phyloP scores from a whole-genome alignment of 306 rosid genomes.

The Cicer bijugum region DNA sequence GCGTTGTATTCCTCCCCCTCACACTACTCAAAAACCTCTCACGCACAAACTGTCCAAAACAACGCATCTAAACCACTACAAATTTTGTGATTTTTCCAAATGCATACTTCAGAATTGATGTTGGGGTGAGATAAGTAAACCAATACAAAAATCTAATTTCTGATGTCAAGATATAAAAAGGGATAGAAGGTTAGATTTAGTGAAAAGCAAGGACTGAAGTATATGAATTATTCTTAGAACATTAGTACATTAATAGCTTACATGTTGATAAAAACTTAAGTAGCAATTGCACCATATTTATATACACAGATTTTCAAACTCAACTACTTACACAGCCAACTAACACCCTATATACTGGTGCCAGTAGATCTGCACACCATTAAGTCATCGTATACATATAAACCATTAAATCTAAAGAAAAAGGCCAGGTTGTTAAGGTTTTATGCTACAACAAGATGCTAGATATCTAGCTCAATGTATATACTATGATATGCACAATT shows the following conservation, averaged over 20 bases:
- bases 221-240: not conserved
- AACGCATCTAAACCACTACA: too few relatives aligned
- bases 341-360: conserved; percentile 42
- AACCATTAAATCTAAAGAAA: conserved; percentile 29
- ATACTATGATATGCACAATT: conserved; percentile 40
- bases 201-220: not conserved
- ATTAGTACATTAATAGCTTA: not conserved
- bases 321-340: conserved; percentile 32
- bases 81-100: too few relatives aligned
- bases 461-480: conserved; percentile 39
- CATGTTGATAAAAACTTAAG: not conserved
- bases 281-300: conserved; percentile 23
- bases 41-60: too few relatives aligned
- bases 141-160: not conserved
- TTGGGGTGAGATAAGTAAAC: too few relatives aligned
- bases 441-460: conserved; percentile 22
- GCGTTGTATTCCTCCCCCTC: too few relatives aligned
- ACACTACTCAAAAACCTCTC: too few relatives aligned
- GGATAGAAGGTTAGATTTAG: not conserved
- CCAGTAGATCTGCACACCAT: conserved; percentile 35
- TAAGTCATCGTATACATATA: not conserved
- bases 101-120: too few relatives aligned
- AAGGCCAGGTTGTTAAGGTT: conserved; percentile 31
- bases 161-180: not conserved
- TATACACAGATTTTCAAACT: conserved; percentile 33